Evolutionary conservation across 805 yeast genomes (phyloP), one percentile per base, ranked within the genome.

Genomic region (Candida vartiovaarae): DNA sequence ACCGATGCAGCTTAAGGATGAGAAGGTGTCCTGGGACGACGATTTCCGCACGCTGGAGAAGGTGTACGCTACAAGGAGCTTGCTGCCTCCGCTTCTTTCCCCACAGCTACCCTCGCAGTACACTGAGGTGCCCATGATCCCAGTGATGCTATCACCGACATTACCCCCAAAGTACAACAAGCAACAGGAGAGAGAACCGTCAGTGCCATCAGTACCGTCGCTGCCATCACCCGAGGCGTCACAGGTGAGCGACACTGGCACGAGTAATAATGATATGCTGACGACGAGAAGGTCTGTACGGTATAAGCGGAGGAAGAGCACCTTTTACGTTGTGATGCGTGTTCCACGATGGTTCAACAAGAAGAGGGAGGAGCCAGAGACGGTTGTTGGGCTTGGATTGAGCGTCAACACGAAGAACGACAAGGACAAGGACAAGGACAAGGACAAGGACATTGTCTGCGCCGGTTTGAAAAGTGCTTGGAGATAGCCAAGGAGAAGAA

Each of bases 101-200:
- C 52, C 53, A 23, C 40, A 35, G 4, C n/a, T 50, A 8, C 53
- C 53, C 5, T n/a, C 33, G 3, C 15, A 25, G n/a, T 49, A 39
- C 15, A 28, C 38, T 11, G 36, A n/a, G 24, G n/a, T 4, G 7
- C 28, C 42, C 24, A 28, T 8, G 24, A 43, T 51, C 3, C 55
- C 55, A 4, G 40, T 29, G 35, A 46, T 49, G 49, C 41, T 55
- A 3, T 52, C 57, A 10, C 59, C 59, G 1, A 53, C 57, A 3
- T 33, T 53, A 4, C 57, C 57, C 3, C 40, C 49, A 2, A 43
- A 33, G 29, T 49, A 45, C 30, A 41, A 1, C 30, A 39, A 29
- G 20, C 47, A 44, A 32, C 48, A 10, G 11, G n/a, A 32, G n/a
- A 2, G n/a, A 15, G 7, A 15, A 32, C 36, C 24, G 20, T 6